These are phyloP conservation scores for Linnemannia hyalina DNA, from an alignment of 192 early-diverging fungal genomes.

Conservation along the genomic window DNA sequence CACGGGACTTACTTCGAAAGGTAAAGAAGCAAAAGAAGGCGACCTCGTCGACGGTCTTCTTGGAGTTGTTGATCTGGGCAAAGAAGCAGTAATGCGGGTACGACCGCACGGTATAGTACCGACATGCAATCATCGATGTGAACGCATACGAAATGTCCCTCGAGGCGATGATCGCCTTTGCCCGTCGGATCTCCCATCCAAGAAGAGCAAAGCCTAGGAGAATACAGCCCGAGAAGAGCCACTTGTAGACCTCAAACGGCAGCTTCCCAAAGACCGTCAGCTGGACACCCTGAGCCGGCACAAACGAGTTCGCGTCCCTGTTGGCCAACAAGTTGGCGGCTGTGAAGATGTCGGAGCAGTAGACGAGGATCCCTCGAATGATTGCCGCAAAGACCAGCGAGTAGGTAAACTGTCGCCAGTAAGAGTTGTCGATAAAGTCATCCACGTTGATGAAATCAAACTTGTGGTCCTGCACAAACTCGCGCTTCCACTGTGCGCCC, in stretches of 20 bases:
- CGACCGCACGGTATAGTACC: conserved; percentile 78
- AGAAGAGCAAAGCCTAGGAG: conserved; percentile 77
- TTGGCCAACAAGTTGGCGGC: conserved; percentile 72
- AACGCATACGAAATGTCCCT: conserved; percentile 84
- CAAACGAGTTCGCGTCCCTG: conserved; percentile 21
- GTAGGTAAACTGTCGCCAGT: conserved; percentile 63
- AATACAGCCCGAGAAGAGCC: conserved; percentile 73
- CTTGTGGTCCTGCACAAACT: conserved; percentile 85
- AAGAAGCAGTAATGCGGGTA: conserved; percentile 91
- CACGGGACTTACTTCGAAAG: conserved; percentile 75
- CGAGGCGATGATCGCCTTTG: conserved; percentile 70
- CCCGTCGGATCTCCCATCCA: conserved; percentile 77
- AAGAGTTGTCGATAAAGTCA: conserved; percentile 70
- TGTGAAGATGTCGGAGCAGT: conserved; percentile 85
- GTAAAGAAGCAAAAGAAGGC: conserved; percentile 91
- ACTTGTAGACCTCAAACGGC: conserved; percentile 62
- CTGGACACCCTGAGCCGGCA: neutral
- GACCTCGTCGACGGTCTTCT: conserved; percentile 72
- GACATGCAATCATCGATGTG: conserved; percentile 80
- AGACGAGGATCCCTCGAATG: conserved; percentile 80
- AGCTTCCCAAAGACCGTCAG: conserved; percentile 33
- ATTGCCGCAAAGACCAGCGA: conserved; percentile 71
- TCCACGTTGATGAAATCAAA: conserved; percentile 90
- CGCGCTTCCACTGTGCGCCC: conserved; percentile 83
- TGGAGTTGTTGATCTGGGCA: conserved; percentile 73